Conservation (phyloP, 78 protist species). For the Dictyostelium brefeldianum region DNA sequence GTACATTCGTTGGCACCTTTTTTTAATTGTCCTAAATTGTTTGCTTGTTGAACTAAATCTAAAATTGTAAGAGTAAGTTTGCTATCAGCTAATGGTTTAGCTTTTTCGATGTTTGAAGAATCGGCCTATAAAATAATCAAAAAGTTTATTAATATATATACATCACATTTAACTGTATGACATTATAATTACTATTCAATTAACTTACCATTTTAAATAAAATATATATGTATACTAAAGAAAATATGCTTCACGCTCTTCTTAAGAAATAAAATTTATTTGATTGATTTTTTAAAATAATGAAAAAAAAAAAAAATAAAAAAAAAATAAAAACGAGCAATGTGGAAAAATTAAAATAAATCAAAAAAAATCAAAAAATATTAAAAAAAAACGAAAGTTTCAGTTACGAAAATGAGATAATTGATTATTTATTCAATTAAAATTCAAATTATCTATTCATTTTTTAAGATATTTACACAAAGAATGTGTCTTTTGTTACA, state of each 20-base stretch:
- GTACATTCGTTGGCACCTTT: slow-evolving; percentile 99
- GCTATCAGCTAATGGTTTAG: slow-evolving; percentile 97
- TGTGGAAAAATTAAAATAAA: not conserved
- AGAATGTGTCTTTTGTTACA: too few relatives aligned
- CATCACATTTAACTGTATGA: too few relatives aligned
- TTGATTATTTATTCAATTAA: too few relatives aligned
- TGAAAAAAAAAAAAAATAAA: not conserved
- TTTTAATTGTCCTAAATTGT: slow-evolving; percentile 96
- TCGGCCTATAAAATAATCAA: slow-evolving; percentile 18
- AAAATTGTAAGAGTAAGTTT: slow-evolving; percentile 91
- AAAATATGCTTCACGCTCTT: slow-evolving; percentile 22
- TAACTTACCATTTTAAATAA: slow-evolving; percentile 12
- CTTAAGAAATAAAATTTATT: not conserved
- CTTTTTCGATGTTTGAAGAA: slow-evolving; percentile 92
- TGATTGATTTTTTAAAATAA: not conserved
- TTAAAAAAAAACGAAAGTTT: not conserved
- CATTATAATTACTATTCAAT: too few relatives aligned
- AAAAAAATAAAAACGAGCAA: not conserved
- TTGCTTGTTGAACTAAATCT: slow-evolving; percentile 93
- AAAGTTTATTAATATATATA: too few relatives aligned
- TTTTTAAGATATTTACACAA: too few relatives aligned
- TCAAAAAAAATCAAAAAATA: not conserved
- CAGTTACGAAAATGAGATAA: too few relatives aligned
- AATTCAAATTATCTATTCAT: too few relatives aligned
- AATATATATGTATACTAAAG: slow-evolving; percentile 9